Evolutionary conservation across 352 stramenopile species (phyloP), one percentile per base, ranked within the genome.

Genomic region (Vaucheria bursata): DNA sequence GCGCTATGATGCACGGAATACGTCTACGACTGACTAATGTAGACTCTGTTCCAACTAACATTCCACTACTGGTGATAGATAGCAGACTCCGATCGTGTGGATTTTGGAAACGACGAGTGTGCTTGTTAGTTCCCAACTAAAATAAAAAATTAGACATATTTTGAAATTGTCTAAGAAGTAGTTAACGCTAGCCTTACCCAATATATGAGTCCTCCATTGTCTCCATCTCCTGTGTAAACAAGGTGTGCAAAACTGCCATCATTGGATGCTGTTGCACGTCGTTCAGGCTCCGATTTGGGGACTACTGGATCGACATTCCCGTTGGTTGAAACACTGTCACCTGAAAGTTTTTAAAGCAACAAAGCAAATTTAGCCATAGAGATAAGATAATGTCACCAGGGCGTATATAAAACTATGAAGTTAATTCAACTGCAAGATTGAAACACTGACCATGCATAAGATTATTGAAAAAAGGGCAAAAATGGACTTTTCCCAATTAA

Each of bases 191-290:
- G 29, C 6, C 78, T 77, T 36, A 83, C 72, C 78, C 78, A 83
- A 67, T 83, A 83, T 34, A 83, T 53, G 12, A 83, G 78, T 18
- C 78, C 78, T 31, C 78, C 78, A 50, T 83, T 83, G 45, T 83
- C 78, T 29, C 78, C 78, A 34, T 83, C 78, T 29, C 40, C 37
- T n/a, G 39, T 81, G 72, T 83, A 83, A 5, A 80, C 66, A 29
- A 83, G 76, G 49, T 83, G 78, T 3, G 78, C 78, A 37, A 83
- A 39, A 53, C 78, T 83, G 18, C 78, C 78, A 32, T 83, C 78
- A 3, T 71, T 83, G 8, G 78, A 71, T 31, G 78, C 78, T 68
- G 31, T 65, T 0, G 78, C 71, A 33, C 78, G 78, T 53, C 67
- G 53, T 36, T 83, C 78, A 37, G 78, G 78, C 50, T 80, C 70